Percentiles rank a stretch among this genome's conserved stretches.
These are phyloP conservation scores for Cucurbita pepo DNA, from an alignment of 306 rosid species.

Conservation along the genomic window DNA sequence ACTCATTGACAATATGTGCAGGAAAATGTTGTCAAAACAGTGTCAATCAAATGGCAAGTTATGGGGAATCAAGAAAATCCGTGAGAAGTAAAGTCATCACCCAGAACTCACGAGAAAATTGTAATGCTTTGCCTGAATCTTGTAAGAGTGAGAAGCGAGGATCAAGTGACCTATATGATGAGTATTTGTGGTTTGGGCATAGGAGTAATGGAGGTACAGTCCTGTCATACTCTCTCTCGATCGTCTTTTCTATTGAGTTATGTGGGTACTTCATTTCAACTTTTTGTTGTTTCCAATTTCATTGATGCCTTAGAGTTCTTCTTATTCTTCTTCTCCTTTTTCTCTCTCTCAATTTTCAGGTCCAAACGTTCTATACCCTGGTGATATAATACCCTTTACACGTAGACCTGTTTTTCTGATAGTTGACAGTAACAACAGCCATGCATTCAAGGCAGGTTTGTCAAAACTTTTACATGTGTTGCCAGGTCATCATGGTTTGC, in stretches of 20 bases:
- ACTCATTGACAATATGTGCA: slow-evolving; percentile 27
- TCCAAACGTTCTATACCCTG: slow-evolving; percentile 75
- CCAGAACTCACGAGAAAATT: slow-evolving; percentile 36
- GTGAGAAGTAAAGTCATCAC: slow-evolving; percentile 36
- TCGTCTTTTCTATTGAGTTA: not conserved
- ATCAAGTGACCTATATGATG: slow-evolving; percentile 38
- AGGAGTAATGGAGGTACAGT: slow-evolving; percentile 62
- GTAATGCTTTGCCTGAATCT: slow-evolving; percentile 32
- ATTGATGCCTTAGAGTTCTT: not conserved
- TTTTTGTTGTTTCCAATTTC: not conserved
- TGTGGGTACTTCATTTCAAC: not conserved
- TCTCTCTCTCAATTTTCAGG: slow-evolving; percentile 20
- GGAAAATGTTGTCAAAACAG: slow-evolving; percentile 50
- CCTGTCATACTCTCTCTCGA: not conserved
- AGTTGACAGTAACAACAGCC: slow-evolving; percentile 92
- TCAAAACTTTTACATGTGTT: slow-evolving; percentile 61
- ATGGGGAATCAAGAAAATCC: slow-evolving; percentile 46
- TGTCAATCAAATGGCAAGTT: slow-evolving; percentile 31
- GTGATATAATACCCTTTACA: slow-evolving; percentile 86
- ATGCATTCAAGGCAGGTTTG: slow-evolving; percentile 99
- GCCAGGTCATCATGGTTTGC: slow-evolving; percentile 13
- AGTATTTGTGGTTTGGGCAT: slow-evolving; percentile 78
- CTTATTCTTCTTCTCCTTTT: not conserved
- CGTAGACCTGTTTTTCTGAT: slow-evolving; percentile 93
- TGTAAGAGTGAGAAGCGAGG: slow-evolving; percentile 48